These are phyloP conservation scores for Penicillium cosmopolitanum DNA, from an alignment of 495 filamentous ascomycete species.

Conservation along the genomic window DNA sequence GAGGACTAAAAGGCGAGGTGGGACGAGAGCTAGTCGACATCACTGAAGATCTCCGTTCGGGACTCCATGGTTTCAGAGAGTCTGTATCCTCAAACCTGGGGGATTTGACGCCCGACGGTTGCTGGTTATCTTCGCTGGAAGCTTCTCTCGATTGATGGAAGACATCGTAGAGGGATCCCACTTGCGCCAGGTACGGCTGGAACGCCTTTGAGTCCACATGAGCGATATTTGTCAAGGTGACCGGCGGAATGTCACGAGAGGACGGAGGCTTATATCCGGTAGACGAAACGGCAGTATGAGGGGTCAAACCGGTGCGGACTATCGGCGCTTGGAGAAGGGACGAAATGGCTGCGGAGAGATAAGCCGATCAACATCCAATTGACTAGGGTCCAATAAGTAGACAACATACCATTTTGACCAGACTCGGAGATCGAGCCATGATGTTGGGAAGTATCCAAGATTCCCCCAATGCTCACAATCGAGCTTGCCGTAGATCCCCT, in stretches of 20 bases:
- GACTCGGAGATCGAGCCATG: constrained; percentile 70
- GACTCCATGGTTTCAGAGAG: constrained; percentile 39
- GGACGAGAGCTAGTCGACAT: constrained; percentile 44
- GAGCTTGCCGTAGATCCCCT: constrained; percentile 88
- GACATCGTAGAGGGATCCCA: constrained; percentile 80
- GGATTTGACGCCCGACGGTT: constrained; percentile 35
- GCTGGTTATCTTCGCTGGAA: constrained; percentile 56
- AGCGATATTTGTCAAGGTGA: constrained; percentile 87
- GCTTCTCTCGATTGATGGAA: constrained; percentile 74
- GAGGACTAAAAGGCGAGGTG: constrained; percentile 44
- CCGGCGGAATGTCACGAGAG: constrained; percentile 91
- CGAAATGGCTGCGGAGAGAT: constrained; percentile 71
- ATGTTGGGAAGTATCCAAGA: constrained; percentile 68
- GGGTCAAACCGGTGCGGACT: constrained; percentile 80
- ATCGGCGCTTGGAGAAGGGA: constrained; percentile 90
- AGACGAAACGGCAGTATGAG: constrained; percentile 68
- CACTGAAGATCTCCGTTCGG: constrained; percentile 42
- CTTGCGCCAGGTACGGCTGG: constrained; percentile 78
- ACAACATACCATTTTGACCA: constrained; percentile 71
- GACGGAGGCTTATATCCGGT: constrained; percentile 80
- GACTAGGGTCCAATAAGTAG: not conserved
- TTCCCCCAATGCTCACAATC: constrained; percentile 75
- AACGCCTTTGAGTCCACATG: constrained; percentile 81
- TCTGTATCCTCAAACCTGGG: constrained; percentile 41
- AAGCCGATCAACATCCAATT: constrained; percentile 8